Base-by-base conservation (phyloP, 106 monocot genomes). In the Chionographis japonica region DNA sequence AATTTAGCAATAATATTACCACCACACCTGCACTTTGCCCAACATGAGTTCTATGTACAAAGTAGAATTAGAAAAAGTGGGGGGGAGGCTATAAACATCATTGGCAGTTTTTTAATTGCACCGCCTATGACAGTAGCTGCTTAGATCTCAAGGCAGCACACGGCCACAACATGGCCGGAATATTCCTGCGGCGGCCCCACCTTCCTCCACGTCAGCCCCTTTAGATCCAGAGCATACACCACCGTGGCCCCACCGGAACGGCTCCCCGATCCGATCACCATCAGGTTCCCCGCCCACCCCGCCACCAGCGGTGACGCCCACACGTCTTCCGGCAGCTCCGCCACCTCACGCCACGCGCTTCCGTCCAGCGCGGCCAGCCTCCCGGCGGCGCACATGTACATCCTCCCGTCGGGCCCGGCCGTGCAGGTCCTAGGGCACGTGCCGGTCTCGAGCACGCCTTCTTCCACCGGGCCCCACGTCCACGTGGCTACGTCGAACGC, bases 311-410 rank as follows among this genome's bases (percentile, higher is more conserved):
- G 4, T 8, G 4, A 4, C 43, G 43, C 43, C 8, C 5, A 4
- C 43, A 46, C 43, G 5, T 46, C 43, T 8, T 4, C 81, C 37
- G 86, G 81, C 16, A 78, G 7, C 43, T 81, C 72, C 27, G 69
- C 79, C 69, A 84, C 68, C 55, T 17, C 52, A 46, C 72, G 63
- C 91, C 91, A 91, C 40, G 37, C 19, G 13, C 52, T 70, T 17
- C 40, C 68, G 14, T 79, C 84, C 62, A 17, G 7, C 13, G 61
- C 84, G 46, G 60, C 71, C 63, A 84, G 35, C 3, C 76, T 69
- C 0, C 52, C 20, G 2, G 60, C 71, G 14, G 14, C 12, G 41
- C 75, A 64, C 70, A 77, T 62, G 70, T 73, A 88, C 46, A 92
- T 52, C 78, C 53, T 68, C 67, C 84, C 85, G 40, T 73, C 73